Conservation (phyloP, 169 alveolate genomes). For the Eimeria tenella region DNA sequence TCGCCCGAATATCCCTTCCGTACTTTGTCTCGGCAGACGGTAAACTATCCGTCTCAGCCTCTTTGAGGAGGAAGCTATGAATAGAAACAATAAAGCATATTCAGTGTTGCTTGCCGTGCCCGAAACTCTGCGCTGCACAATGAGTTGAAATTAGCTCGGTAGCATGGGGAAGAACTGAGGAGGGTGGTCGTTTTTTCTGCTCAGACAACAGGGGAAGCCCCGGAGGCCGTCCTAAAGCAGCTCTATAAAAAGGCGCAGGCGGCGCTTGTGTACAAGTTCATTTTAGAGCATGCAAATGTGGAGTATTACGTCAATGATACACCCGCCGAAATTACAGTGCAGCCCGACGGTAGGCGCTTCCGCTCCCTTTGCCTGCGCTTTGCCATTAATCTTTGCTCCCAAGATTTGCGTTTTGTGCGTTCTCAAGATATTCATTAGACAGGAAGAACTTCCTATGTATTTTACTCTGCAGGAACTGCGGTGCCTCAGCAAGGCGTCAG, state of each 20-base stretch:
- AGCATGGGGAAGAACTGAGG: not conserved
- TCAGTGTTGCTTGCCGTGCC: too few relatives aligned
- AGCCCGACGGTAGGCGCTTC: not conserved
- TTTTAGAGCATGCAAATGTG: not conserved
- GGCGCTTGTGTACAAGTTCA: not conserved
- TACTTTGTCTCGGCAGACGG: too few relatives aligned
- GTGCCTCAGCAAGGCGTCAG: not conserved
- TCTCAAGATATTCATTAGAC: too few relatives aligned
- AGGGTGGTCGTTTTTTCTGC: not conserved
- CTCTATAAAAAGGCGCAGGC: conserved; percentile 39
- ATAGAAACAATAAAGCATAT: too few relatives aligned
- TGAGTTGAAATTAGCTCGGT: too few relatives aligned
- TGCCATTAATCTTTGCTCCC: not conserved
- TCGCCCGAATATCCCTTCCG: too few relatives aligned
- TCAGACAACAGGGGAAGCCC: not conserved
- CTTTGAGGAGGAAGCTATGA: too few relatives aligned
- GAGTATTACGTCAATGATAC: conserved; percentile 14
- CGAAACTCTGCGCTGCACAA: too few relatives aligned
- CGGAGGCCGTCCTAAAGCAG: not conserved
- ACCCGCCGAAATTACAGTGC: conserved; percentile 33
- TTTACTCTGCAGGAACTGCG: not conserved
- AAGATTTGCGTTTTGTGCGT: not conserved
- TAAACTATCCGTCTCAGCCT: too few relatives aligned
- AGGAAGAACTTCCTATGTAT: too few relatives aligned
- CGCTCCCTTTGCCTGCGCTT: not conserved